phyloP scores from a whole-genome alignment of 805 yeast species.

The Kodamaea leandrae region DNA sequence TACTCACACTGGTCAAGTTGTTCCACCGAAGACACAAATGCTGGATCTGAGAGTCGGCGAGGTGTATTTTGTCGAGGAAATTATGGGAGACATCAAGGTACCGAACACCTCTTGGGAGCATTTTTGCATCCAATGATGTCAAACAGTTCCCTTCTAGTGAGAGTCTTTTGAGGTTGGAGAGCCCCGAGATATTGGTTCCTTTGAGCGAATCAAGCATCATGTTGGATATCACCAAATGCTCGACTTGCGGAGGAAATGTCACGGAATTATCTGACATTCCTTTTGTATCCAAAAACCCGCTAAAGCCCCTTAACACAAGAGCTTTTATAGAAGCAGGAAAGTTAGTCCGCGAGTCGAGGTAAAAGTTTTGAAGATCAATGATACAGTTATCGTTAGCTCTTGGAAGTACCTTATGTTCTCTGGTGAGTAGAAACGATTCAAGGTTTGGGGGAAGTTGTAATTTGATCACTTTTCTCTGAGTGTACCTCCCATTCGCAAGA shows the following conservation, averaged over 20 bases:
- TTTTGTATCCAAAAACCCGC: slow-evolving; percentile 3
- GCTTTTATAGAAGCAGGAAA: background rate
- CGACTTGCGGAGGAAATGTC: background rate
- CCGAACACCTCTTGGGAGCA: background rate
- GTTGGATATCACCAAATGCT: slow-evolving; percentile 1
- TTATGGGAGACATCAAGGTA: slow-evolving; percentile 3
- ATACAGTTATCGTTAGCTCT: background rate
- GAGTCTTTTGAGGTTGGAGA: background rate
- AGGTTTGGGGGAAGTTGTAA: slow-evolving; percentile 3
- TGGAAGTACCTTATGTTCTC: background rate
- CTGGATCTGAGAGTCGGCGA: background rate
- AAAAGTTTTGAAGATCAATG: slow-evolving; percentile 5
- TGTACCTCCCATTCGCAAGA: background rate
- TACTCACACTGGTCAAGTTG: background rate
- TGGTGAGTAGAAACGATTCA: slow-evolving; percentile 4
- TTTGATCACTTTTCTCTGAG: slow-evolving; percentile 2
- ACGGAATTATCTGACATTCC: background rate
- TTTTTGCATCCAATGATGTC: background rate
- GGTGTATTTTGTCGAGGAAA: background rate
- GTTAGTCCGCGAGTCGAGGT: background rate
- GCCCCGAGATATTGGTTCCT: background rate
- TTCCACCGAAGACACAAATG: slow-evolving; percentile 4
- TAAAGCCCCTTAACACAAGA: slow-evolving; percentile 3
- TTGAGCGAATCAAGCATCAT: background rate
- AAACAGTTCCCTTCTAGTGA: slow-evolving; percentile 4